Evolutionary conservation across 2,329 filamentous ascomycete genomes (phyloP).

Genomic region (Periglandula ipomoeae): DNA sequence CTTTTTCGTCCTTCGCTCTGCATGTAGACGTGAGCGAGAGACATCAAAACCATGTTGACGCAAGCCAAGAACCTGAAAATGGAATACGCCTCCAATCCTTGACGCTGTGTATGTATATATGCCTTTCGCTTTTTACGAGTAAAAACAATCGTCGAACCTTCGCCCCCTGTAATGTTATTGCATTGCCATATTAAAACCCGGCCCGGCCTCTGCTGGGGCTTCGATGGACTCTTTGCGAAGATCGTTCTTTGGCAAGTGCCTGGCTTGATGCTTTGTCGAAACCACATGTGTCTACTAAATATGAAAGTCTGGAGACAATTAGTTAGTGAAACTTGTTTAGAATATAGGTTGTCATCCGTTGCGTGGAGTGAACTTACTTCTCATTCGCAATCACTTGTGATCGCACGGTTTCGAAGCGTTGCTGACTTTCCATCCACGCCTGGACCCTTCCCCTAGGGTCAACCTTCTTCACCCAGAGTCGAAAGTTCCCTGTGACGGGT

Average conservation of each 20-base stretch:
- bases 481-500: conserved; percentile 80
- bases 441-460: conserved; percentile 54
- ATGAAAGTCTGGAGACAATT: conserved; percentile 31
- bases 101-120: neutral
- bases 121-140: neutral
- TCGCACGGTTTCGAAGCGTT: conserved; percentile 65
- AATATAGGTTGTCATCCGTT: neutral
- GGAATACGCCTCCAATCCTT: neutral
- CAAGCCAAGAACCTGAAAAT: neutral
- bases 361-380: conserved; percentile 49
- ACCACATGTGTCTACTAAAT: conserved; percentile 42
- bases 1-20: neutral
- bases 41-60: neutral
- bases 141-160: too few species aligned
- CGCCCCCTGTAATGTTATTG: neutral
- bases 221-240: conserved; percentile 16
- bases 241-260: conserved; percentile 34
- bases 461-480: conserved; percentile 76
- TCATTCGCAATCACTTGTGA: conserved; percentile 59
- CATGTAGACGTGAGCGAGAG: neutral
- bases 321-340: neutral
- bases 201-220: conserved; percentile 17
- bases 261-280: conserved; percentile 45
- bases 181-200: neutral
- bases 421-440: conserved; percentile 65